Evolutionary conservation across 2,329 filamentous ascomycete genomes (phyloP), one percentile per base, ranked within the genome.

Genomic region (Ophiosphaerella korrae): DNA sequence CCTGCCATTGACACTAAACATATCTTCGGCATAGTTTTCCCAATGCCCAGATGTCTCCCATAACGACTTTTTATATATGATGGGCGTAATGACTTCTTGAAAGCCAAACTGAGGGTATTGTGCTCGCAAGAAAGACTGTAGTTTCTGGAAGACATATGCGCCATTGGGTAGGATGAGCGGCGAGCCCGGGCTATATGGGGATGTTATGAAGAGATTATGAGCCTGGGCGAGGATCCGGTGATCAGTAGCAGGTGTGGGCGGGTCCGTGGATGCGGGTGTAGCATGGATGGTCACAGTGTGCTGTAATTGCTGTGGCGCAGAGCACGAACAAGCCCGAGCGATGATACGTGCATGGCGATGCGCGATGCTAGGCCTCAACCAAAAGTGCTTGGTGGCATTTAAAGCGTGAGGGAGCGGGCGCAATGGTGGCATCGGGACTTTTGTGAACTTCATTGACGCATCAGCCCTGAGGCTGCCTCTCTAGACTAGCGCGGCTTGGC

Each of bases 1-100:
- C 13, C 81, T 78, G 1, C 80, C 80, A 18, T 77, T 85, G 24
- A 96, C 91, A 47, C 88, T 87, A 74, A 92, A 96, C 92, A 96
- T 96, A 67, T 96, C 90, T 66, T 95, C 88, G 52, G 89, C 87
- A 75, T 95, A 96, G 71, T 95, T 95, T 48, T 93, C 87, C 80
- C 92, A 86, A 62, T 96, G 91, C 2, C 91, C 91, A 0, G 90
- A 94, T 60, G 86, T 87, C 64, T 89, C 86, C 92, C 91, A 96
- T 26, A 96, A 77, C 5, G 88, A 86, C 71, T 89, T 90, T 69
- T 95, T 96, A 79, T 94, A 96, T 67, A 96, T 94, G 42, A 87
- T 94, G 2, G 92, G 91, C 7, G 90, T 94, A 62, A 96, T 86
- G 58, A 96, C 91, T 72, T 96, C 91, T 60, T 92, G 83, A 70